Evolutionary conservation across 345 rosid species (phyloP), one percentile per base, ranked within the genome.

Genomic region (Durio zibethinus): DNA sequence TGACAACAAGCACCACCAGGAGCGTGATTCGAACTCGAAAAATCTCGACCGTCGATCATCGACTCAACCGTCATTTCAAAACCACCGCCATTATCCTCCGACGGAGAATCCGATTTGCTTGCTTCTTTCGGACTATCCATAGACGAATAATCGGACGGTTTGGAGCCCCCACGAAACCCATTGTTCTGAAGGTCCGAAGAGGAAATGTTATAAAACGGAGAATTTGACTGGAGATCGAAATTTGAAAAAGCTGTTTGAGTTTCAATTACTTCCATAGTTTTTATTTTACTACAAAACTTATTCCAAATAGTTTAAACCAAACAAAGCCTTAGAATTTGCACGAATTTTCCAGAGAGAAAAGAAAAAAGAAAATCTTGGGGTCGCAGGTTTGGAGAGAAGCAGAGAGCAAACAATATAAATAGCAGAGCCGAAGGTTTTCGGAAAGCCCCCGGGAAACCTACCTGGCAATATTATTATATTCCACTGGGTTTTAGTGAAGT

Each of bases 181-280:
- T 5, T 75, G 52, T 57, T 21, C 14, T 43, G 73, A 57, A 23
- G 16, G 16, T 65, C 75, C 23, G 80, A 25, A n/a, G 82, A 50
- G 48, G 85, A 31, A 72, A 84, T 75, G 81, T 29, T 74, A 18
- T 85, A 23, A 78, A 85, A 85, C 72, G 83, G 84, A 15, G 90
- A 23, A 27, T 73, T 82, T 5, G 89, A 45, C 81, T 82, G 82
- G 47, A 66, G 80, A 73, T 84, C 83, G 50, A 86, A 84, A 66
- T 59, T 84, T 1, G 91, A 66, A 52, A 80, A 5, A 69, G 88
- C 64, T 33, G 71, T 72, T 72, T 52, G 80, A 21, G 83, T 61
- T 11, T 82, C 79, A 10, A 68, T 85, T 10, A 90, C 86, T 80
- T 87, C 87, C 92, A 84, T 90, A 71, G 54, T 35, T 47, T 16